Evolutionary conservation across 73 alveolate genomes (phyloP), one percentile per base, ranked within the genome.

Genomic region (Urostyla sp.): DNA sequence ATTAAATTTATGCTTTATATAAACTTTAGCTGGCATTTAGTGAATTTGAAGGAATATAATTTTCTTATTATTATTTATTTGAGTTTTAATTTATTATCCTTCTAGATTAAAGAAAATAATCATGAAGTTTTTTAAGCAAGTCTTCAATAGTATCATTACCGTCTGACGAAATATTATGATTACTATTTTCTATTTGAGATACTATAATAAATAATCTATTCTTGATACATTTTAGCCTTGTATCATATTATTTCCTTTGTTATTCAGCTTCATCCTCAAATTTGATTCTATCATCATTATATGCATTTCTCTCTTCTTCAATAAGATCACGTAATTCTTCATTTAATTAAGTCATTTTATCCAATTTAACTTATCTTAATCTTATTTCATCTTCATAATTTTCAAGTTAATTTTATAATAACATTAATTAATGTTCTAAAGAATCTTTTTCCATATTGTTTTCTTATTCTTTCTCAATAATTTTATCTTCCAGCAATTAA

Each of bases 101-200:
- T 40, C 45, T 63, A 2, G 10, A 16, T 8, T 5, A 10, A 21
- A 5, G 26, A 34, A 63, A 20, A 5, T 43, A 1, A 27, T 63
- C 79, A 10, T 34, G 10, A 8, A 63, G 7, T 24, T 63, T 63
- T 10, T 16, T 24, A 40, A 63, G 60, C 10, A 63, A 5, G 15
- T 63, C 79, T 5, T 63, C 79, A 63, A 63, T 43, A 40, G 79
- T 63, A 27, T 18, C 15, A 5, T 52, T 35, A 6, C 37, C 75
- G 23, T 36, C 40, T 55, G 56, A 3, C 50, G 31, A 6, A 8
- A 15, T 55, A 21, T 55, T 27, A 23, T 20, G 24, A 3, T 5
- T 7, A 8, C 40, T 31, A 34, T 4, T 21, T 31, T 58, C 75
- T 23, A 6, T 4, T 16, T 36, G 26, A 40, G 44, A 43, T 13